Evolutionary conservation across 805 yeast genomes (phyloP), one percentile per base, ranked within the genome.

Genomic region (Candida sakaeoensis): DNA sequence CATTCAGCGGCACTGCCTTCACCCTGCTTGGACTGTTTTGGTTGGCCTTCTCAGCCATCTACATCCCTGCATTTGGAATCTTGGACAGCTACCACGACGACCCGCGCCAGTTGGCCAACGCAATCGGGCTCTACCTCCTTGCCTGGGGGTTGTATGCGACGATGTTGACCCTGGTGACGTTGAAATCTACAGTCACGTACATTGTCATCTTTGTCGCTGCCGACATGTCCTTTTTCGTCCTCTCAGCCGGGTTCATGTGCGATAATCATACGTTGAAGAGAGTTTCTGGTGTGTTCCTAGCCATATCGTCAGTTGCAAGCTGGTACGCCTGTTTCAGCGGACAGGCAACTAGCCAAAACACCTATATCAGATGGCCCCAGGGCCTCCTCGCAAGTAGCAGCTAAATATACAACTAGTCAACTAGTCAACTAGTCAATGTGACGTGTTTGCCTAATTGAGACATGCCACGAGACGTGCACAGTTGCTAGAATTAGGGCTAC

Each of bases 21-120:
- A 54, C 74, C 32, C 73, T 80, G 4, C 81, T 68, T 49, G 89
- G 89, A 35, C 81, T 80, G 5, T 82, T 82, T 58, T 82, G 89
- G 89, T 54, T 81, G 50, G 61, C 81, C 16, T 83, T 61, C 51
- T 82, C 77, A 21, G 80, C 85, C 2, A 70, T 83, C 32, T 58
- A 72, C 45, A 64, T 81, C 29, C 70, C 71, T 9, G 72, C 80
- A 51, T 83, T 82, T 57, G 83, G 84, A 21, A 77, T 82, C 40
- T 60, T 59, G 18, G 64, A 59, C 3, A 80, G 87, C 9, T 82
- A 80, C 48, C 49, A 46, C 18, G 70, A 69, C 40, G 48, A 50
- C 14, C 55, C 52, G 3, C 70, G 61, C 4, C 70, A 57, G 25
- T 58, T 75, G 18, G 57, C 52, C 9, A 65, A 73, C 47, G 85